A percentile compares a stretch with the other conserved stretches of the same genome.
Evolutionary conservation across 345 rosid species (phyloP).

Genomic region (Cardiospermum halicacabum): DNA sequence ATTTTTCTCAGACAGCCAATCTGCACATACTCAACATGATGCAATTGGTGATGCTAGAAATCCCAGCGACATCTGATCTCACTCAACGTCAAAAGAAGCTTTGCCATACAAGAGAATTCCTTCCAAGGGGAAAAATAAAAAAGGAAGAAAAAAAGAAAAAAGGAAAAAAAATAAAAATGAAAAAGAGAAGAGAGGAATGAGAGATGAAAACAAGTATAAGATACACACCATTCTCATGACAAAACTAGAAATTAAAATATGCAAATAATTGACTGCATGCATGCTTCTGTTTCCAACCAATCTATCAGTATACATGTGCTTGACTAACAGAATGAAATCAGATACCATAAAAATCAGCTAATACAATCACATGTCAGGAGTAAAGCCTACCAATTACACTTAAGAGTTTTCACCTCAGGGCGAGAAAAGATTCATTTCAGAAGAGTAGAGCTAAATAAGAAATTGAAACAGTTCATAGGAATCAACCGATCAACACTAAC

Average conservation of each 20-base stretch:
- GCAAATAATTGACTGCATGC: conserved; percentile 26
- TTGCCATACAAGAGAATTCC: conserved; percentile 17
- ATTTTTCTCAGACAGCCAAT: conserved; percentile 20
- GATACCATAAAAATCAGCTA: conserved; percentile 31
- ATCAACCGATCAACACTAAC: conserved; percentile 3
- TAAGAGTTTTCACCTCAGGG: conserved; percentile 9
- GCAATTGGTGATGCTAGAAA: conserved; percentile 25
- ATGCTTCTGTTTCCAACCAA: conserved; percentile 41
- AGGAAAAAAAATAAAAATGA: not conserved
- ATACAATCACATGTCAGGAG: conserved; percentile 21
- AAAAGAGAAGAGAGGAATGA: conserved; percentile 11
- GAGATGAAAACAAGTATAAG: conserved; percentile 29
- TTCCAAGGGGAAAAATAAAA: conserved; percentile 8
- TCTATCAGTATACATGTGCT: conserved; percentile 46
- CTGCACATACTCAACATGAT: conserved; percentile 27
- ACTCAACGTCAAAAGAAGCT: conserved; percentile 23
- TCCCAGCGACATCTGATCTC: conserved; percentile 36
- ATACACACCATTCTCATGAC: conserved; percentile 17
- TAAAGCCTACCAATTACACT: conserved; percentile 7
- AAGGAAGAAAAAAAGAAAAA: not conserved
- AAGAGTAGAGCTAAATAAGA: not conserved
- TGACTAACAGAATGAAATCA: conserved; percentile 38
- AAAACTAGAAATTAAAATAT: conserved; percentile 10
- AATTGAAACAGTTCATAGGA: conserved; percentile 1
- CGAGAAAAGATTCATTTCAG: not conserved